phyloP scores from a whole-genome alignment of 257 asterid species.

The Nicotiana knightiana region DNA sequence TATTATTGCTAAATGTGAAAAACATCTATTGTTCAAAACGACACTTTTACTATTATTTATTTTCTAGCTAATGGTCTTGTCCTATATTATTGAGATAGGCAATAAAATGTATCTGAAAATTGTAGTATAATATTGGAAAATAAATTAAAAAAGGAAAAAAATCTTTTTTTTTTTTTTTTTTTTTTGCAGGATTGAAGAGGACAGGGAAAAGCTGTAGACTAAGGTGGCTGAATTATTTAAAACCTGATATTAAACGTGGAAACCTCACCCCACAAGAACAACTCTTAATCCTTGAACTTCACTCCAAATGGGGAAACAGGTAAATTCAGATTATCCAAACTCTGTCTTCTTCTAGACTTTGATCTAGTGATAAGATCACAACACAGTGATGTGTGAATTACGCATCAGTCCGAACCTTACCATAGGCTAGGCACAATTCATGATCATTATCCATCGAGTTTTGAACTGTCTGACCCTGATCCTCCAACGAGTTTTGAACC shows the following conservation, averaged over 20 bases:
- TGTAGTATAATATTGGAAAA: background rate
- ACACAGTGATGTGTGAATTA: no score
- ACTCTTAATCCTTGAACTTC: conserved; percentile 76
- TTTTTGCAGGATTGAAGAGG: conserved; percentile 61
- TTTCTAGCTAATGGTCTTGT: no score
- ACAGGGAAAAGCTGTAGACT: conserved; percentile 88
- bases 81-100: background rate
- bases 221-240: conserved; percentile 82
- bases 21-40: background rate
- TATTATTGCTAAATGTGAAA: background rate
- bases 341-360: no score
- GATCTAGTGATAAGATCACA: no score
- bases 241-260: conserved; percentile 80
- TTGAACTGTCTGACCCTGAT: no score
- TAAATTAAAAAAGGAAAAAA: background rate
- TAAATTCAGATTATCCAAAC: background rate
- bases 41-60: background rate
- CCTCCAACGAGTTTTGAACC: no score
- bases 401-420: no score
- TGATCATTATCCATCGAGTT: no score
- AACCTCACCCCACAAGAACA: conserved; percentile 75
- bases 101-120: background rate
- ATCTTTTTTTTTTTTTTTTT: background rate
- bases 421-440: no score
- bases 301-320: conserved; percentile 87